Conservation (phyloP, 2,329 filamentous ascomycete species). For the Niveomyces coronatus region DNA sequence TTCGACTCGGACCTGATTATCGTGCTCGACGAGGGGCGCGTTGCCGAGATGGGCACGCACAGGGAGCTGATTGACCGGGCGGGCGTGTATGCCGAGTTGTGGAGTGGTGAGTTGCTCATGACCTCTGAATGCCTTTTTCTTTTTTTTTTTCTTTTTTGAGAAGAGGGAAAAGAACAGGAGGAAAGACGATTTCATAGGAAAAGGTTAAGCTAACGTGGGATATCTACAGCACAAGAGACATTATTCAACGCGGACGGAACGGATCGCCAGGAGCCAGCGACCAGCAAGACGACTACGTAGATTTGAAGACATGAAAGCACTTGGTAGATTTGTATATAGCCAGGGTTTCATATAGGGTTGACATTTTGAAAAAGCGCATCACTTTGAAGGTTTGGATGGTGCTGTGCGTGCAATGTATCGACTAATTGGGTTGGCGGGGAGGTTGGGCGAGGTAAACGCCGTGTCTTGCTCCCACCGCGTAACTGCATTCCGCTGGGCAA, state of each 20-base stretch:
- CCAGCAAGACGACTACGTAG: conserved; percentile 21
- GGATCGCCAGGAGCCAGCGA: conserved; percentile 13
- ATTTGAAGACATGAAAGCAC: conserved; percentile 3
- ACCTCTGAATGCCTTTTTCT: no score
- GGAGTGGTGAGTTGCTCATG: conserved; percentile 63
- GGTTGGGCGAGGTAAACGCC: no score
- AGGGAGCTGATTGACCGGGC: conserved; percentile 67
- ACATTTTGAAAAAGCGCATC: no score
- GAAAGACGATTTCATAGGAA: not conserved
- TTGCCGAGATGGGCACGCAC: conserved; percentile 87
- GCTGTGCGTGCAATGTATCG: no score
- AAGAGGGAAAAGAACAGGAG: not conserved
- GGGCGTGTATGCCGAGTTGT: conserved; percentile 79
- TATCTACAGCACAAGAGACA: conserved; percentile 48
- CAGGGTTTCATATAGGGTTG: not conserved
- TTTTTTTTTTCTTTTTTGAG: not conserved
- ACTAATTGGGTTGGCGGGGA: no score
- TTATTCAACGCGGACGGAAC: conserved; percentile 40
- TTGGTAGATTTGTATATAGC: conserved; percentile 2
- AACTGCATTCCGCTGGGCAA: no score
- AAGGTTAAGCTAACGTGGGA: conserved; percentile 11
- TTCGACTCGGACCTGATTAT: conserved; percentile 91
- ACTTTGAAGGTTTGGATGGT: no score
- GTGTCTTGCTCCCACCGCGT: no score
- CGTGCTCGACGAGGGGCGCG: conserved; percentile 70